Conservation (phyloP, 2,329 filamentous ascomycete genomes). For the Pyricularia grisea region DNA sequence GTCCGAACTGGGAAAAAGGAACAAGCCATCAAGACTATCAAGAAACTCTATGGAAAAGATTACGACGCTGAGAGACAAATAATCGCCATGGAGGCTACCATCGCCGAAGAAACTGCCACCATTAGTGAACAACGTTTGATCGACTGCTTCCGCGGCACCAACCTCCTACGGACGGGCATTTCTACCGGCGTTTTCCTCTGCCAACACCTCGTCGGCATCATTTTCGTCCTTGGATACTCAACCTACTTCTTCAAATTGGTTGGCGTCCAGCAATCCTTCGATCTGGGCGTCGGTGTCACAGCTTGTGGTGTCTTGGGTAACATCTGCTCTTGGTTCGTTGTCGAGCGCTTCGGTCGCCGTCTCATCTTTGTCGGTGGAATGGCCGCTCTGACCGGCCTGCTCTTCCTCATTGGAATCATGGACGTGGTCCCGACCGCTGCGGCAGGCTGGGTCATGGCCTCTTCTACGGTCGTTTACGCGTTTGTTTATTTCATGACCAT, state of each 20-base stretch:
- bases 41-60: constrained; percentile 14
- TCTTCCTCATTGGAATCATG: constrained; percentile 28
- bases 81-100: constrained; percentile 47
- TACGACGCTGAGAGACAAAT: constrained; percentile 39
- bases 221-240: constrained; percentile 52
- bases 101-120: constrained; percentile 41
- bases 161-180: constrained; percentile 45
- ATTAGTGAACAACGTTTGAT: constrained; percentile 27
- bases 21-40: constrained; percentile 4
- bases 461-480: constrained; percentile 25
- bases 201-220: constrained; percentile 52
- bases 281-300: constrained; percentile 43
- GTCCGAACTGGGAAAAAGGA: constrained; percentile 6
- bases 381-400: constrained; percentile 17
- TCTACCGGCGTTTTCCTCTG: constrained; percentile 54
- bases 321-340: constrained; percentile 42
- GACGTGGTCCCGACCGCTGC: constrained; percentile 20
- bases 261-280: constrained; percentile 38
- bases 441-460: constrained; percentile 24
- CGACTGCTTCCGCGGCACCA: constrained; percentile 40
- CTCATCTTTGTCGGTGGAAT: constrained; percentile 21
- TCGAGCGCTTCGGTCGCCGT: constrained; percentile 30
- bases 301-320: constrained; percentile 43
- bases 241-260: constrained; percentile 53
- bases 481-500: constrained; percentile 29